Evolutionary conservation across 345 rosid genomes (phyloP), one percentile per base, ranked within the genome.

Genomic region (Populus nigra): DNA sequence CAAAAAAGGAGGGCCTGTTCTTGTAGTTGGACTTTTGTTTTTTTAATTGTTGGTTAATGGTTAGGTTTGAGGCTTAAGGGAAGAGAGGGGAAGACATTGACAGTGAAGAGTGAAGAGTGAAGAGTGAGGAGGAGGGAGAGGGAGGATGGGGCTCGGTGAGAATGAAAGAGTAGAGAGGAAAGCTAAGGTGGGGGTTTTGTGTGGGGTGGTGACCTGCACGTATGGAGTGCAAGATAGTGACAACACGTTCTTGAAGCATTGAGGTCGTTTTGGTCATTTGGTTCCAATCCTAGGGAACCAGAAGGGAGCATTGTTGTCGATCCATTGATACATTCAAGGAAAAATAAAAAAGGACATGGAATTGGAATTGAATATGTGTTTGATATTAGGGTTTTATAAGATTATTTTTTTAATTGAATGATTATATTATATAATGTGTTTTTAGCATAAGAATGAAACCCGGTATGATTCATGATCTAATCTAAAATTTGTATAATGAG

Each of bases 221-320:
- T 9, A 71, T 22, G 77, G 74, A 70, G 79, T 17, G 61, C 36
- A 55, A 45, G 86, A 84, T 55, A 13, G 82, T 18, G 84, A 86
- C 89, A 73, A 67, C 75, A 77, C 81, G 47, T n/a, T 7, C 18
- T 25, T 45, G 12, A 41, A 27, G 18, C 23, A 39, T 53, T 1
- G 41, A 39, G 69, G 84, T 75, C 43, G 39, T n/a, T 49, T 69
- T 33, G 47, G 82, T 76, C 72, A 76, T 65, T 68, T 18, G 20
- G 55, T 13, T 65, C 5, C 1, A 15, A 8, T 41, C 38, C 35
- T 39, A 41, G 69, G 68, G 72, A 80, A 71, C 68, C 73, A 29
- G 31, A 18, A 4, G 80, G 49, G 18, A 29, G 27, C 50, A 59
- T 45, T 33, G 69, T 9, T 35, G 74, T 45, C 27, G 25, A 69